Conservation (phyloP, 768 basidiomycete genomes). For the Mycena albidolilacea region DNA sequence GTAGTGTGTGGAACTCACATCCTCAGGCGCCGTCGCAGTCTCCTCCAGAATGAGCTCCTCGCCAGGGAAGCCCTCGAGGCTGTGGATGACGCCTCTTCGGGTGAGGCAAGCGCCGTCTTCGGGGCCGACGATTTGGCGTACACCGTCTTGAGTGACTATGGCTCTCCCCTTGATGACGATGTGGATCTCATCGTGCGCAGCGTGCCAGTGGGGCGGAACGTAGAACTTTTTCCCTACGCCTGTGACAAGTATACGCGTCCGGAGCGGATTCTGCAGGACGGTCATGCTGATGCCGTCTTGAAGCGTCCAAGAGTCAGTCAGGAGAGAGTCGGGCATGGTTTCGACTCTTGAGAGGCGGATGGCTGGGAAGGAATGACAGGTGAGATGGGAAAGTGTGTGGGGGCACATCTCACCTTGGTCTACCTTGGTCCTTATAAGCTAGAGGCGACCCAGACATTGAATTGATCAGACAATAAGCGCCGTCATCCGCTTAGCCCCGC, state of each 20-base stretch:
- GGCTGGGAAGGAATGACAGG: too few species aligned
- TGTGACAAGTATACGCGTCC: conserved; percentile 4
- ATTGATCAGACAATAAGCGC: too few species aligned
- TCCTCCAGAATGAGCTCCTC: conserved; percentile 22
- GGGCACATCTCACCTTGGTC: too few species aligned
- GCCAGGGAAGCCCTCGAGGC: conserved; percentile 13
- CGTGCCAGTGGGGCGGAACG: conserved; percentile 16
- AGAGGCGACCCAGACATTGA: too few species aligned
- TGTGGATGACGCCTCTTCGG: conserved; percentile 15
- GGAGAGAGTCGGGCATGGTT: conserved; percentile 17
- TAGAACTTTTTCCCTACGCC: conserved; percentile 3
- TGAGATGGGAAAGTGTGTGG: too few species aligned
- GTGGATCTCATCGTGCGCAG: neutral
- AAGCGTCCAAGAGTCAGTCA: conserved; percentile 1
- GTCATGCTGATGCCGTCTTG: conserved; percentile 14
- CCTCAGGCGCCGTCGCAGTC: neutral
- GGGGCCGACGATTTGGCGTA: neutral
- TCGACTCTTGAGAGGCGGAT: too few species aligned
- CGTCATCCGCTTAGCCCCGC: too few species aligned
- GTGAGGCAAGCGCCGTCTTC: conserved; percentile 3
- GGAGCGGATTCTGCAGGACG: conserved; percentile 19
- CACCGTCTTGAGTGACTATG: conserved; percentile 10
- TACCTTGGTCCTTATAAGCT: too few species aligned
- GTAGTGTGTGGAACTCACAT: neutral
- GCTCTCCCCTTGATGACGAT: conserved; percentile 13